Conservation (phyloP, 2,329 filamentous ascomycete genomes). For the Colletotrichum sp. region DNA sequence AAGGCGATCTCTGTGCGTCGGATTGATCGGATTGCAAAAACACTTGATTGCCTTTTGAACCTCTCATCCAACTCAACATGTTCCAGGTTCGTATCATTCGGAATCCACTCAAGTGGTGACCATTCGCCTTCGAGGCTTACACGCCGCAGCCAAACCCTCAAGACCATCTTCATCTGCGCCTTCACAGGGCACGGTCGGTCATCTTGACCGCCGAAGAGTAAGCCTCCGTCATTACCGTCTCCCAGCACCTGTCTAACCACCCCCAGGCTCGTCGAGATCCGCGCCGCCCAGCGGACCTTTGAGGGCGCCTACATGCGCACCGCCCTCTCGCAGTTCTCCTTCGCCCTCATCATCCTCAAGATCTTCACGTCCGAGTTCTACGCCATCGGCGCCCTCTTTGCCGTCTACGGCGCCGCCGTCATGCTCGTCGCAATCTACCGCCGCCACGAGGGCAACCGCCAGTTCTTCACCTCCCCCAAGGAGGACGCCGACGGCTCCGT, state of each 20-base stretch:
- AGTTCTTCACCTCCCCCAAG: constrained; percentile 76
- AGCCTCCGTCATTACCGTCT: constrained; percentile 9
- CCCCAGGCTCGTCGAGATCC: constrained; percentile 81
- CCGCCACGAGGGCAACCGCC: constrained; percentile 88
- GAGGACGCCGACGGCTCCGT: constrained; percentile 34
- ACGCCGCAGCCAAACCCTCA: constrained; percentile 63
- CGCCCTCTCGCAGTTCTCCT: constrained; percentile 92
- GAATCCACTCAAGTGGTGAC: neutral
- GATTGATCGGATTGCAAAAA: neutral
- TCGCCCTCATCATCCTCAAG: constrained; percentile 91
- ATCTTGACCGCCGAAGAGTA: constrained; percentile 80
- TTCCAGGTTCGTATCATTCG: constrained; percentile 11
- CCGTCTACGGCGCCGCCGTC: constrained; percentile 86
- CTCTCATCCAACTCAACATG: neutral
- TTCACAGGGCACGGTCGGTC: constrained; percentile 84
- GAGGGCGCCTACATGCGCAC: constrained; percentile 97
- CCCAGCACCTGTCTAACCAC: neutral
- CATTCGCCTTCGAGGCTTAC: neutral
- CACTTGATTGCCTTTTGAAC: neutral
- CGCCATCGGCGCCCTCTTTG: constrained; percentile 93
- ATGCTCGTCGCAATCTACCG: constrained; percentile 84
- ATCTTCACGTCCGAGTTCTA: constrained; percentile 98
- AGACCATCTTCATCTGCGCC: constrained; percentile 77
- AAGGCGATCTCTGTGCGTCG: neutral
- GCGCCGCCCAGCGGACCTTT: constrained; percentile 93